Evolutionary conservation across 1,139 yeast species (phyloP).

Genomic region (Eremothecium cymbalariae): DNA sequence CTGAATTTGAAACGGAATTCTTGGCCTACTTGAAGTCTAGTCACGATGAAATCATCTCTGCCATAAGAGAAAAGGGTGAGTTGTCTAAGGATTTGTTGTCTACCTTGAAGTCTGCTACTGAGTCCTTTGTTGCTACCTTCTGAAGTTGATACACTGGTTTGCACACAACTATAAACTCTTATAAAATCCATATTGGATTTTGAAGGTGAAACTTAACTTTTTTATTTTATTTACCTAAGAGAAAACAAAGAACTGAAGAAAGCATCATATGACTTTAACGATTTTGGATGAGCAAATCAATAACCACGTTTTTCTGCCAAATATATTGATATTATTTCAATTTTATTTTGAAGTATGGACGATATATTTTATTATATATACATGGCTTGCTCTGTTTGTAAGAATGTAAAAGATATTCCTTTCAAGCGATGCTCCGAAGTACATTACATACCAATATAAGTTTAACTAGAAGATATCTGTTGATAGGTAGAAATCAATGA

Average conservation of each 20-base stretch:
- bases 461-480: too few species aligned
- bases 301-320: background rate
- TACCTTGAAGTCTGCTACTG: slow-evolving; percentile 83
- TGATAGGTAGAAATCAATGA: too few species aligned
- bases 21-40: slow-evolving; percentile 83
- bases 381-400: too few species aligned
- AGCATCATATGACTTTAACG: slow-evolving; percentile 17
- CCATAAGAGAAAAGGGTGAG: slow-evolving; percentile 86
- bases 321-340: too few species aligned
- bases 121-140: slow-evolving; percentile 86
- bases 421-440: too few species aligned
- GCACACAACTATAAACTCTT: slow-evolving; percentile 1
- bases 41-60: slow-evolving; percentile 73
- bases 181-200: background rate
- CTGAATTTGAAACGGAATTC: slow-evolving; percentile 90
- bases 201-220: background rate
- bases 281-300: slow-evolving; percentile 13
- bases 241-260: slow-evolving; percentile 3
- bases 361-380: too few species aligned
- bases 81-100: slow-evolving; percentile 81
- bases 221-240: slow-evolving; percentile 4
- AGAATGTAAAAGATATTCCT: too few species aligned
- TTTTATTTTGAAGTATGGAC: too few species aligned
- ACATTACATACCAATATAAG: too few species aligned
- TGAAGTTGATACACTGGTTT: slow-evolving; percentile 26